phyloP scores from a whole-genome alignment of 106 monocot genomes.

The Xerophyta viscosa region DNA sequence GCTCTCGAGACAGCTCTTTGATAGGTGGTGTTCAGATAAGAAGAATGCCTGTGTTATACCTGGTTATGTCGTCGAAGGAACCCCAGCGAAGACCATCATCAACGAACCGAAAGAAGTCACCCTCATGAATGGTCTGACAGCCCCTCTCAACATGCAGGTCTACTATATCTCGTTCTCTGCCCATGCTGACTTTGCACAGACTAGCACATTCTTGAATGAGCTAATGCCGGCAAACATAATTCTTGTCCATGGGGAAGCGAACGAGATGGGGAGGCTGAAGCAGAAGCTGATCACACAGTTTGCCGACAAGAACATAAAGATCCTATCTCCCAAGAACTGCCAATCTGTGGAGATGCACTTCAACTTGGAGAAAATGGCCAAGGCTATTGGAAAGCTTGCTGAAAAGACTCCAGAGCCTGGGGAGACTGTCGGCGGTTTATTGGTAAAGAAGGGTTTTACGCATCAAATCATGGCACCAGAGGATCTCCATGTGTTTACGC shows the following conservation, averaged over 20 bases:
- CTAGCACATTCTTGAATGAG: conserved; percentile 82
- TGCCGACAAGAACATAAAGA: conserved; percentile 62
- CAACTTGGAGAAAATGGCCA: conserved; percentile 96
- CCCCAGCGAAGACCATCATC: conserved; percentile 85
- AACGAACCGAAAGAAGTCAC: conserved; percentile 99
- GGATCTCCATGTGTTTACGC: conserved; percentile 89
- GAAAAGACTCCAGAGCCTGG: conserved; percentile 68
- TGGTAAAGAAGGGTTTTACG: conserved; percentile 94
- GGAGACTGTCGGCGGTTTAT: conserved; percentile 69
- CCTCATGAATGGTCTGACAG: conserved; percentile 87
- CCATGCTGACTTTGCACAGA: conserved; percentile 93
- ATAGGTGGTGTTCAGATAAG: conserved; percentile 94
- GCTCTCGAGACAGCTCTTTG: conserved; percentile 91
- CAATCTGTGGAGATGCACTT: conserved; percentile 91
- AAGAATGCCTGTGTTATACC: conserved; percentile 93
- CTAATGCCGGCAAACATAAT: conserved; percentile 88
- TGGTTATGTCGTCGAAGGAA: conserved; percentile 96
- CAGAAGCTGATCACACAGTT: conserved; percentile 73
- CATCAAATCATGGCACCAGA: conserved; percentile 95
- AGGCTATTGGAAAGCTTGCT: conserved; percentile 76
- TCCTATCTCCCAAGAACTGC: conserved; percentile 67
- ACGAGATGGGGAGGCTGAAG: conserved; percentile 90
- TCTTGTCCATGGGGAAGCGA: conserved; percentile 95
- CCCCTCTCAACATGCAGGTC: conserved; percentile 93
- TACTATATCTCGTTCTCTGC: conserved; percentile 97